Percentiles rank a stretch among this genome's conserved stretches.
phyloP scores from a whole-genome alignment of 805 yeast species.

The Myxozyma melibiosi region DNA sequence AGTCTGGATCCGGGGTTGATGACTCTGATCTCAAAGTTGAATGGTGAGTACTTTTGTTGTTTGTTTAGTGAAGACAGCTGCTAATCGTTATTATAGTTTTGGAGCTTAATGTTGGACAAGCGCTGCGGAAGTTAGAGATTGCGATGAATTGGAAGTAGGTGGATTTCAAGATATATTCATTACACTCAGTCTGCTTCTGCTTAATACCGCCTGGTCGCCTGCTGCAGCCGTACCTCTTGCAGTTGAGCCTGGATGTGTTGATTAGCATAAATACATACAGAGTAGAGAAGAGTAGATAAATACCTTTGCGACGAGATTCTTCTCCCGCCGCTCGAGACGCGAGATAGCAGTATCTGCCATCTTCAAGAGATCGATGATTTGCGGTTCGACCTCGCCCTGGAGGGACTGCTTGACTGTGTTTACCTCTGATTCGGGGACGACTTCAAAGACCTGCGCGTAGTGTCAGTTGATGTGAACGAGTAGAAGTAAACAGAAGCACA shows the following conservation, averaged over 20 bases:
- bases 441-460: slow-evolving; percentile 36
- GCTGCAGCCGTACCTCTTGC: slow-evolving; percentile 37
- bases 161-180: not conserved
- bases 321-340: slow-evolving; percentile 37
- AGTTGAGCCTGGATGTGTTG: slow-evolving; percentile 33
- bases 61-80: not conserved
- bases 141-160: slow-evolving; percentile 32
- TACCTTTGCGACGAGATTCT: slow-evolving; percentile 33
- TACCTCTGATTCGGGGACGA: slow-evolving; percentile 39
- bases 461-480: not conserved
- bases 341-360: slow-evolving; percentile 35
- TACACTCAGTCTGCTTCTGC: not conserved
- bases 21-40: slow-evolving; percentile 30
- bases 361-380: slow-evolving; percentile 34
- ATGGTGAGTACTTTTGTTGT: slow-evolving; percentile 8
- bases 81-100: slow-evolving; percentile 9
- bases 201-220: slow-evolving; percentile 9
- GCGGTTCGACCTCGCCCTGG: slow-evolving; percentile 39
- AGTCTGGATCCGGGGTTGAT: slow-evolving; percentile 32
- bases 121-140: slow-evolving; percentile 29
- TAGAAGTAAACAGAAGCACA: not conserved
- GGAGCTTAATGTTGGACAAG: slow-evolving; percentile 33
- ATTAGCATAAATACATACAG: not conserved
- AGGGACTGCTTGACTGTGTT: slow-evolving; percentile 33
- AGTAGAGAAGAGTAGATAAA: not conserved